phyloP scores from a whole-genome alignment of 2,329 filamentous ascomycete species.

The Byssochlamys sp. region DNA sequence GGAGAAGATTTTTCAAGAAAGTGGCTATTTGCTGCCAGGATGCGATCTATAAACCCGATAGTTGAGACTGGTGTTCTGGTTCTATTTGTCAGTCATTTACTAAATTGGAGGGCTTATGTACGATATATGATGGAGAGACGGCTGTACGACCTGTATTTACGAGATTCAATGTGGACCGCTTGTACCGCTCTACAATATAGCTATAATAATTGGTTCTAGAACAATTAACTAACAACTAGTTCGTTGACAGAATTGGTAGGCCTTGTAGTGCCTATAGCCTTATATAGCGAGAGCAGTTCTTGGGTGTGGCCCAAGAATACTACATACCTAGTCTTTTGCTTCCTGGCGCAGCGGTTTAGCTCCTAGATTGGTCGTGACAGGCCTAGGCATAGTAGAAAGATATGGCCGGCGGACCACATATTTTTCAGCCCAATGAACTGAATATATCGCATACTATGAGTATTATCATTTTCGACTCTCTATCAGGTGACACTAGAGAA shows the following conservation, averaged over 20 bases:
- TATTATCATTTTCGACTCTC: too few relatives aligned
- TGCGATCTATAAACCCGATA: constrained; percentile 58
- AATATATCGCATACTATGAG: too few relatives aligned
- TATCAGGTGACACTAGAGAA: too few relatives aligned
- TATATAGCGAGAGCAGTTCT: too few relatives aligned
- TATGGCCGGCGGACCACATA: neutral
- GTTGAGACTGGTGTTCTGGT: constrained; percentile 10
- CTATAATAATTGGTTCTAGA: neutral
- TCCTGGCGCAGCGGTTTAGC: too few relatives aligned
- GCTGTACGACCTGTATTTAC: neutral
- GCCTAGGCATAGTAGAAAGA: neutral
- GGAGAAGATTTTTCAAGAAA: constrained; percentile 94
- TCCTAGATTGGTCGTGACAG: too few relatives aligned
- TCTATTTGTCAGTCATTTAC: neutral
- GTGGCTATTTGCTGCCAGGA: constrained; percentile 81
- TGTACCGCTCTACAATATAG: neutral
- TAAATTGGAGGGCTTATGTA: neutral
- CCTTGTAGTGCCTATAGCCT: too few relatives aligned
- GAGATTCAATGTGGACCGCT: neutral
- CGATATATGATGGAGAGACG: neutral
- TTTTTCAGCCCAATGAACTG: too few relatives aligned
- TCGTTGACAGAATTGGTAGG: too few relatives aligned
- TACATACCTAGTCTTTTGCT: too few relatives aligned
- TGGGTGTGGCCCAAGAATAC: too few relatives aligned
- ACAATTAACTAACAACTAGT: neutral